Base-by-base conservation (phyloP, 345 rosid genomes). In the Psidium friedrichsthalianum region DNA sequence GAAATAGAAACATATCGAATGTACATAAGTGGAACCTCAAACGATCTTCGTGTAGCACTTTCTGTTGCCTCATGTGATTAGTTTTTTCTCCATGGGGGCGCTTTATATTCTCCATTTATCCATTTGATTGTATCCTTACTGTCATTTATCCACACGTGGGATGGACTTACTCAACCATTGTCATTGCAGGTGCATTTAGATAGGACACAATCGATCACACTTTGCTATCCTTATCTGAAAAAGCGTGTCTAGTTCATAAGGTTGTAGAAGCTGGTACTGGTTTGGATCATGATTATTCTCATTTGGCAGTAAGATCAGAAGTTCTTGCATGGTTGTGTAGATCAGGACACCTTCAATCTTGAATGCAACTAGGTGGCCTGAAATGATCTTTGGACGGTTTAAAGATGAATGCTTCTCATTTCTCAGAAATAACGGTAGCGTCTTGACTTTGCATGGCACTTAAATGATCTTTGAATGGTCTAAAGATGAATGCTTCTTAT, bases 1-100 rank as follows among this genome's bases (percentile, higher is more conserved):
- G 98, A 94, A 86, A 91, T 91, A 69, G 98, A 97, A 89, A 93
- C 98, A 9, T 94, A 97, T 85, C 89, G 99, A 40, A 97, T 97
- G 98, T 96, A 97, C 25, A 90, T 92, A 54, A 90, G 95, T 83
- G 99, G 98, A 86, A 97, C 98, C 78, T 94, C 99, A 2, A 96
- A 97, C 74, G 98, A 97, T 87, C 98, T 97, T 52, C 96, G 99
- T 4, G 98, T 94, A 83, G 99, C 96, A 10, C 98, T 96, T 32
- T 94, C 98, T 76, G 94, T 96, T 54, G 91, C 97, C 85, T 94
- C 99, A 32, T 94, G 92, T 78, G 98, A 97, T 92, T 96, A 85
- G 87, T 83, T 74, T 83, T 36, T 18, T 80, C 80, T 59, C 74
- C 42, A 16, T 47, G 16, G 80, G 22, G 81, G 74, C 15, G 3